These are phyloP conservation scores for Blakeslea trispora DNA, from an alignment of 371 early-diverging fungal genomes.

Conservation along the genomic window DNA sequence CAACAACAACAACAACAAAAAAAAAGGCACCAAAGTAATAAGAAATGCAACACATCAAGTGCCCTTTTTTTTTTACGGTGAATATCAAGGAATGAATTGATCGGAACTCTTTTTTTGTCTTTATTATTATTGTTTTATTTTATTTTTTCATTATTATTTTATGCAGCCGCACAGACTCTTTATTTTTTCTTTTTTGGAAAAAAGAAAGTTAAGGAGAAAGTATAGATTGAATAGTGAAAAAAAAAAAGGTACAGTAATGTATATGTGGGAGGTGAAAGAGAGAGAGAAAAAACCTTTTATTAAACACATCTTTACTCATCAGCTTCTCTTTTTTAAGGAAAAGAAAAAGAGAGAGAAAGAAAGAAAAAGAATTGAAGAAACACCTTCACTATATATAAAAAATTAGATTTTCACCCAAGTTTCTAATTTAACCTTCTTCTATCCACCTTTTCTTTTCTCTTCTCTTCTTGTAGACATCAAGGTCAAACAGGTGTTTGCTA, in stretches of 20 bases:
- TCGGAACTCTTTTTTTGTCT: slow-evolving; percentile 28
- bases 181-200: too few relatives aligned
- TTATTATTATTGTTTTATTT: slow-evolving; percentile 5
- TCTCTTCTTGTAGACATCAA: too few relatives aligned
- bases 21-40: not conserved
- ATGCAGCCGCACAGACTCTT: slow-evolving; percentile 31
- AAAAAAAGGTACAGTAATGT: not conserved
- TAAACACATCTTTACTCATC: too few relatives aligned
- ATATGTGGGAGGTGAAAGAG: not conserved
- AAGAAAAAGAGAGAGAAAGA: not conserved
- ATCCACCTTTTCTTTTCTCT: not conserved
- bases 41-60: not conserved
- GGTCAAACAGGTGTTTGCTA: too few relatives aligned
- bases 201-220: slow-evolving; percentile 11
- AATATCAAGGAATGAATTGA: slow-evolving; percentile 33
- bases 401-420: not conserved
- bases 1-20: slow-evolving; percentile 5
- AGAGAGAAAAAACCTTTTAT: too few relatives aligned
- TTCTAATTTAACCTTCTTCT: not conserved
- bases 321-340: not conserved
- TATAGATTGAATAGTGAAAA: not conserved
- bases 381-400: not conserved
- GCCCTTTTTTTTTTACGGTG: slow-evolving; percentile 16
- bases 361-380: too few relatives aligned
- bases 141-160: slow-evolving; percentile 16